Base-by-base conservation (phyloP, 108 stramenopile genomes). In the Aurantiochytrium sp. region DNA sequence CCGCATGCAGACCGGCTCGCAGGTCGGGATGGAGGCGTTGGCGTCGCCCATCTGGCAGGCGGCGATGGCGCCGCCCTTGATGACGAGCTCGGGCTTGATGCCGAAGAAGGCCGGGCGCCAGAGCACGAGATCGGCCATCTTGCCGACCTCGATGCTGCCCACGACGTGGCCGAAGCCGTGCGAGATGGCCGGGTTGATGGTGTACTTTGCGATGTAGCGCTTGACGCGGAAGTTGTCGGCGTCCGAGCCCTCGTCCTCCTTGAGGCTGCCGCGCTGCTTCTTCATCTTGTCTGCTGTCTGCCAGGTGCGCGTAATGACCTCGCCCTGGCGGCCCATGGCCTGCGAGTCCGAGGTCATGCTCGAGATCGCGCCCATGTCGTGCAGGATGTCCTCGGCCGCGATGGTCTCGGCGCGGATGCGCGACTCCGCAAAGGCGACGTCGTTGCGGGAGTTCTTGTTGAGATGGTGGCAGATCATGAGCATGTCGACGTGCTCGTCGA, bases 221-320 rank as follows among this genome's bases (percentile, higher is more conserved):
- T 95, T 93, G 52, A 97, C 96, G 6, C 98, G 95, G 55, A 94
- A 92, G 86, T 99, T 99, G 92, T 99, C 98, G 54, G 95, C 94
- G 68, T 89, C 92, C 4, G 90, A 59, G 55, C 55, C 92, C 54
- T 89, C 90, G 89, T 98, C 98, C 87, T 96, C 95, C 12, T 73
- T 87, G 1, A 99, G 92, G 3, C 93, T 89, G 15, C 98, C 98
- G 22, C 96, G 95, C 90, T 99, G 98, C n/a, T 87, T 88, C 91
- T 98, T 98, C 97, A 98, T 99, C 92, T 99, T 99, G 90, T 97
- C 93, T 34, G 98, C 98, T 2, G 98, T 98, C 89, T 98, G 97
- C 98, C 98, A 99, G 4, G 98, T 98, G 31, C 98, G 90, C 2
- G 96, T 95, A 89, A 98, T 96, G 55, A 98, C 98, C 93, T 98